These are phyloP conservation scores for Pythium aristosporum DNA, from an alignment of 352 stramenopile genomes.

Conservation along the genomic window DNA sequence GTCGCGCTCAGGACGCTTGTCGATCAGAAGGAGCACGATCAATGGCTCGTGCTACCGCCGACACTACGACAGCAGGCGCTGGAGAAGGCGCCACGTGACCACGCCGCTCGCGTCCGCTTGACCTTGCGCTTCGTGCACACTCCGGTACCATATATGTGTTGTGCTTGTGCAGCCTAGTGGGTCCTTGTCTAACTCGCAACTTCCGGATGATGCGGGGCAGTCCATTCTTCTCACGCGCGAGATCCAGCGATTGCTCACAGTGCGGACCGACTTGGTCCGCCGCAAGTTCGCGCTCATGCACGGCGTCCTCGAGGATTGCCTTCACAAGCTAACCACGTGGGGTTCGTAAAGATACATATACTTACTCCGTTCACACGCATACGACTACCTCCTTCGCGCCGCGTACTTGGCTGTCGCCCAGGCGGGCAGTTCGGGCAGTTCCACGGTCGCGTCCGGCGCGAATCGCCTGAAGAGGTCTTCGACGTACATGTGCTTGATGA, in stretches of 20 bases:
- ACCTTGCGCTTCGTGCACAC: constrained; percentile 49
- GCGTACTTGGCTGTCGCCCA: constrained; percentile 75
- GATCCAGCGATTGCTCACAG: constrained; percentile 43
- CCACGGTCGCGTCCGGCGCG: constrained; percentile 37
- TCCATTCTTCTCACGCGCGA: constrained; percentile 54
- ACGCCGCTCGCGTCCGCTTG: constrained; percentile 44
- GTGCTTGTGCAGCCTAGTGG: background rate
- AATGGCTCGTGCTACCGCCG: constrained; percentile 55
- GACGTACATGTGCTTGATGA: constrained; percentile 87
- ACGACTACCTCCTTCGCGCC: constrained; percentile 24
- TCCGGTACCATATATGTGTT: constrained; percentile 32
- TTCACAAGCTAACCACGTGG: constrained; percentile 16
- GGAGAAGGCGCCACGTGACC: constrained; percentile 35
- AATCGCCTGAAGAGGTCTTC: constrained; percentile 63
- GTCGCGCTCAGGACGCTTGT: constrained; percentile 50
- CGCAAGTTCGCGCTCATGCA: constrained; percentile 46
- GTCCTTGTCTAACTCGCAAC: background rate
- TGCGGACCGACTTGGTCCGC: constrained; percentile 23
- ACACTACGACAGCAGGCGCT: constrained; percentile 63
- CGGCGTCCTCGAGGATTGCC: constrained; percentile 21
- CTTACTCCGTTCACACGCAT: background rate
- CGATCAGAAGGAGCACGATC: constrained; percentile 58
- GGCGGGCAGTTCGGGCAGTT: constrained; percentile 50
- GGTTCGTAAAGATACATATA: background rate
- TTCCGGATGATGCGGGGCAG: constrained; percentile 21